Percentiles rank a stretch among this genome's conserved stretches.
phyloP scores from a whole-genome alignment of 1,284 basidiomycete species.

The Ustilago loliicola region DNA sequence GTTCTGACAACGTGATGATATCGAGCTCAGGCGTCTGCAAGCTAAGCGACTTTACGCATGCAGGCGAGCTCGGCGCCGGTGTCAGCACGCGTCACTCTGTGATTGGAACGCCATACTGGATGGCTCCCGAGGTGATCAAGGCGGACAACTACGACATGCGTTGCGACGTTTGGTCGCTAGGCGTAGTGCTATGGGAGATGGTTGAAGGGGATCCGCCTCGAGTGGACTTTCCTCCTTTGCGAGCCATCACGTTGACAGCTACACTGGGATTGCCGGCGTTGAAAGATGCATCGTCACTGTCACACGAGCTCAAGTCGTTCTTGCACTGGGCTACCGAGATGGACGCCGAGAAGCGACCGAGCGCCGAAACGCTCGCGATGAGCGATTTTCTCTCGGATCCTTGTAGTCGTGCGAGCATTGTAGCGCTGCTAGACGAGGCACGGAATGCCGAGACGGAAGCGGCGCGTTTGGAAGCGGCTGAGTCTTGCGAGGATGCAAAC shows the following conservation, averaged over 20 bases:
- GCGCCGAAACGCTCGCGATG: conserved; percentile 56
- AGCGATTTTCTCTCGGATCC: conserved; percentile 54
- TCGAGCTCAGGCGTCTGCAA: conserved; percentile 56
- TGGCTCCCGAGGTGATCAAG: conserved; percentile 66
- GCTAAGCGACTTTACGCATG: conserved; percentile 62
- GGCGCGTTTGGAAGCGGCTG: conserved; percentile 18
- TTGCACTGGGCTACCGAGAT: conserved; percentile 62
- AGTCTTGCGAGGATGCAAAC: neutral
- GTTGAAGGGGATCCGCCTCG: conserved; percentile 63
- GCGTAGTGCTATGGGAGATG: conserved; percentile 64
- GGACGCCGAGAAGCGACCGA: conserved; percentile 55
- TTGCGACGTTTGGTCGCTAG: conserved; percentile 62
- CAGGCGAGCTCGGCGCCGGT: conserved; percentile 39
- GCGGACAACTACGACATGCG: conserved; percentile 54
- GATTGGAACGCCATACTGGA: conserved; percentile 65
- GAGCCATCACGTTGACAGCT: conserved; percentile 62
- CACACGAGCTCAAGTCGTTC: conserved; percentile 59
- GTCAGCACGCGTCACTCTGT: conserved; percentile 44
- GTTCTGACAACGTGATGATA: conserved; percentile 60
- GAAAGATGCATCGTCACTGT: conserved; percentile 27
- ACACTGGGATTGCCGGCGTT: conserved; percentile 58
- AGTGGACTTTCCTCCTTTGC: conserved; percentile 59
- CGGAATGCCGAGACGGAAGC: conserved; percentile 33
- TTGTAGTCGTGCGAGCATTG: conserved; percentile 44
- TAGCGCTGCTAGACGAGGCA: conserved; percentile 41